phyloP scores from a whole-genome alignment of 495 filamentous ascomycete species.

The Penicillium macrosclerotiorum region DNA sequence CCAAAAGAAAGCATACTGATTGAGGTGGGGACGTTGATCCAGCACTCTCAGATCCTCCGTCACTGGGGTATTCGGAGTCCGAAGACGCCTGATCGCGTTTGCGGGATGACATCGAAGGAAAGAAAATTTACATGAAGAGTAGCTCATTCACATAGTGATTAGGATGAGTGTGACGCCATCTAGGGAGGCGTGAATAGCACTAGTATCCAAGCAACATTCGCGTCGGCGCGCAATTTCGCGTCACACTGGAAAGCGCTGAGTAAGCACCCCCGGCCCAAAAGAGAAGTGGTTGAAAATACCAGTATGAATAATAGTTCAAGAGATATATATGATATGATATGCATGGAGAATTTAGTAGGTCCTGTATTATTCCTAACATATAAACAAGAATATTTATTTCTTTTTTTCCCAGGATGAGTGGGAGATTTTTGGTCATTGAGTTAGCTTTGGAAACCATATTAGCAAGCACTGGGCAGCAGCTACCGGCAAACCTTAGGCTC shows the following conservation, averaged over 20 bases:
- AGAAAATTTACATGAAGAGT: neutral
- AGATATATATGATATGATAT: neutral
- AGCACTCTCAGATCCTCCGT: slow-evolving; percentile 29
- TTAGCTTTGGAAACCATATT: too few relatives aligned
- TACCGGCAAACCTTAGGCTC: too few relatives aligned
- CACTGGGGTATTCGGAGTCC: slow-evolving; percentile 46
- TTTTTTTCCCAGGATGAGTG: too few relatives aligned
- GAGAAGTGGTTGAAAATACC: neutral
- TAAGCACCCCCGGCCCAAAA: slow-evolving; percentile 6
- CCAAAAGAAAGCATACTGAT: slow-evolving; percentile 34
- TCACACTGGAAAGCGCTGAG: slow-evolving; percentile 6
- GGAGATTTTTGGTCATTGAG: too few relatives aligned
- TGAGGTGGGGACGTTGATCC: slow-evolving; percentile 44
- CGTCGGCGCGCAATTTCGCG: slow-evolving; percentile 18
- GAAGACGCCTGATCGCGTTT: slow-evolving; percentile 48
- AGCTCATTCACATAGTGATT: slow-evolving; percentile 1
- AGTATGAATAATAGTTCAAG: neutral
- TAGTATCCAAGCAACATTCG: too few relatives aligned
- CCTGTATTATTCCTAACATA: too few relatives aligned
- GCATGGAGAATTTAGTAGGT: too few relatives aligned
- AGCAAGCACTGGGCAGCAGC: too few relatives aligned
- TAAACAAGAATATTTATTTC: too few relatives aligned
- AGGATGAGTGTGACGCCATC: too few relatives aligned
- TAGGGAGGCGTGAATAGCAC: too few relatives aligned
- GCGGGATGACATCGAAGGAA: slow-evolving; percentile 32